phyloP scores from a whole-genome alignment of 108 stramenopile genomes.

The Skeletonema potamos region DNA sequence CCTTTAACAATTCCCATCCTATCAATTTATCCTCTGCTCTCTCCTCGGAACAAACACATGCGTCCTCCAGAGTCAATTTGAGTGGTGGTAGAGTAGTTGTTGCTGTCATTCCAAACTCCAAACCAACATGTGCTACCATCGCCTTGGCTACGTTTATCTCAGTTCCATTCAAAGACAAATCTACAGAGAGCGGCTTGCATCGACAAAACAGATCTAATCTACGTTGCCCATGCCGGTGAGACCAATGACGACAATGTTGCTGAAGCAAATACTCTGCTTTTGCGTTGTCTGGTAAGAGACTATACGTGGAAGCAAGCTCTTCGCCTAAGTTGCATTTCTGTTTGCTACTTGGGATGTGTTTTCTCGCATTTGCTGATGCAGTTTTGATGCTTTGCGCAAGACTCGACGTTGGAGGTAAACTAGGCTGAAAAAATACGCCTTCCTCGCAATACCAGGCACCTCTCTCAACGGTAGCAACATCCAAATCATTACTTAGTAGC shows the following conservation, averaged over 20 bases:
- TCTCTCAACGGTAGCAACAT: conserved; percentile 53
- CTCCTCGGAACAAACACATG: conserved; percentile 31
- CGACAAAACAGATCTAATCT: conserved; percentile 62
- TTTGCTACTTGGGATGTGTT: conserved; percentile 2
- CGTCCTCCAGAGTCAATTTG: conserved; percentile 73
- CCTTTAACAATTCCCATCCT: conserved; percentile 27
- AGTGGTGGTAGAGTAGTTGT: conserved; percentile 66
- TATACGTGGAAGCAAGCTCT: conserved; percentile 7
- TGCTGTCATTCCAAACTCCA: conserved; percentile 38
- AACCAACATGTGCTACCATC: conserved; percentile 21
- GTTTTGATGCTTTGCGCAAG: conserved; percentile 45
- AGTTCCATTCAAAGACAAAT: conserved; percentile 63
- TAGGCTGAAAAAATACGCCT: conserved; percentile 62
- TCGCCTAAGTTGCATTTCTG: neutral
- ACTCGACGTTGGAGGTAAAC: conserved; percentile 50
- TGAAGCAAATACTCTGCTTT: conserved; percentile 71
- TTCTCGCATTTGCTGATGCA: conserved; percentile 26
- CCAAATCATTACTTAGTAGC: conserved; percentile 46
- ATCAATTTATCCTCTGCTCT: conserved; percentile 8
- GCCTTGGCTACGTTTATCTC: conserved; percentile 54
- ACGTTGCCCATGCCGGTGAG: conserved; percentile 51
- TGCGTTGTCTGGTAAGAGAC: conserved; percentile 35
- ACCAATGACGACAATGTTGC: conserved; percentile 63
- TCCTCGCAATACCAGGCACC: conserved; percentile 58
- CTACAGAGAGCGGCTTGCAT: conserved; percentile 72